phyloP scores from a whole-genome alignment of 2,329 filamentous ascomycete genomes.

The Calonectria pseudoreteaudii region DNA sequence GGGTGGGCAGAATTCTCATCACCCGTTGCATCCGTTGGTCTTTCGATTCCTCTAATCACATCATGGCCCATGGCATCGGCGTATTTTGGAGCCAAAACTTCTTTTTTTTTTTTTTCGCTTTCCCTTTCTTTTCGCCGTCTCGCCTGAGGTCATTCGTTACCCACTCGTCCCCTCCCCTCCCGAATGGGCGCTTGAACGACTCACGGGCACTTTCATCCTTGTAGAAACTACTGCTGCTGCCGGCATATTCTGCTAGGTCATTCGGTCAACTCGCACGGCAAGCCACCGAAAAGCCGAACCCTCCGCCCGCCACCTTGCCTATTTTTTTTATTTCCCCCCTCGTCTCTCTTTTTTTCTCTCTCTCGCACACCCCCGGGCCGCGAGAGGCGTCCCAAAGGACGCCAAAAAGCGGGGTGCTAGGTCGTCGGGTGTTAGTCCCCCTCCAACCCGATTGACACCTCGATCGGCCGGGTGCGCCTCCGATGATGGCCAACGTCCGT shows the following conservation, averaged over 20 bases:
- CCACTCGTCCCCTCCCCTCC: not conserved
- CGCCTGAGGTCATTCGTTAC: conserved; percentile 29
- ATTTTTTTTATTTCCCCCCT: not conserved
- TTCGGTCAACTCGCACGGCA: conserved; percentile 7
- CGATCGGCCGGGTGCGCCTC: conserved; percentile 19
- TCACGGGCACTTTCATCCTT: not conserved
- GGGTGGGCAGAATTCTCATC: not conserved
- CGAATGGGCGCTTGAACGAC: conserved; percentile 18
- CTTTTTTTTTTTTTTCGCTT: not conserved
- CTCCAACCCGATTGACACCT: conserved; percentile 7
- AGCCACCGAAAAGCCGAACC: conserved; percentile 16
- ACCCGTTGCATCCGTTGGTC: not conserved
- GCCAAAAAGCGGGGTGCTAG: conserved; percentile 23
- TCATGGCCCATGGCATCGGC: not conserved
- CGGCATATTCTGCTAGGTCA: conserved; percentile 14
- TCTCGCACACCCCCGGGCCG: not conserved
- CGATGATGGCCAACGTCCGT: conserved; percentile 1
- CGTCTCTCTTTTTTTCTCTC: not conserved
- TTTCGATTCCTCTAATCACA: not conserved
- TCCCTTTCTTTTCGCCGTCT: not conserved
- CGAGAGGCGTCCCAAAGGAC: conserved; percentile 10
- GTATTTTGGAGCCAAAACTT: not conserved
- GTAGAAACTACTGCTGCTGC: conserved; percentile 26
- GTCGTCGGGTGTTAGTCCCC: conserved; percentile 9
- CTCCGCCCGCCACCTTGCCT: not conserved